Base-by-base conservation (phyloP, 805 yeast species). In the Candida corydali region DNA sequence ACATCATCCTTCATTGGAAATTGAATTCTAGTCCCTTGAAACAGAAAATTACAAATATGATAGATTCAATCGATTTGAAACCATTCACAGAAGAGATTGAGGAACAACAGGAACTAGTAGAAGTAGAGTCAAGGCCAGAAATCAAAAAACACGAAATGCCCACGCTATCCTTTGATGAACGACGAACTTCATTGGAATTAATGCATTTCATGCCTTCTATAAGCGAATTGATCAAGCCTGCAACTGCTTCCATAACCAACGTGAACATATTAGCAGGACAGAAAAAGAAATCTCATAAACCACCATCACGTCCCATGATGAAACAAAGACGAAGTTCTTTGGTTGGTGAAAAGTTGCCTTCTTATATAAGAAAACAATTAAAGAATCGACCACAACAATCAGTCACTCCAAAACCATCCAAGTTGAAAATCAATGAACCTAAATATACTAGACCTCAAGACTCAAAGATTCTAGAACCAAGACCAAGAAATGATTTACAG, bases 311-410 rank as follows among this genome's bases (percentile, higher is more conserved):
- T 17, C 39, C 24, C 27, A 14, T 26, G 27, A 32, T 18, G 3
- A 32, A 20, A 23, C 19, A 26, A 10, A 45, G 65, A 43, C 46
- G 70, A 29, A 38, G 43, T 17, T 65, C 70, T 4, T 29, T 65
- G 28, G 66, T 65, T 16, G 66, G 61, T 2, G 64, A 60, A 24
- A 54, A 48, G 26, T 48, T 66, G 8, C 73, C 73, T 1, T 23
- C 39, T 9, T 65, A 65, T 38, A 65, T 65, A 22, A 47, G 51
- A 27, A 45, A 43, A 3, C 55, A 49, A 34, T 26, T 49, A 15
- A 3, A 12, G 6, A 17, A 20, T 17, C 23, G 29, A 17, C 37
- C 32, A 23, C 35, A 30, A 16, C 31, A 32, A 10, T 14, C 9
- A 15, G 12, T 37, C 4, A 29, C 39, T 14, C 41, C 31, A 11